Conservation (phyloP, 2,329 filamentous ascomycete genomes). For the Hypoxylon sp. region DNA sequence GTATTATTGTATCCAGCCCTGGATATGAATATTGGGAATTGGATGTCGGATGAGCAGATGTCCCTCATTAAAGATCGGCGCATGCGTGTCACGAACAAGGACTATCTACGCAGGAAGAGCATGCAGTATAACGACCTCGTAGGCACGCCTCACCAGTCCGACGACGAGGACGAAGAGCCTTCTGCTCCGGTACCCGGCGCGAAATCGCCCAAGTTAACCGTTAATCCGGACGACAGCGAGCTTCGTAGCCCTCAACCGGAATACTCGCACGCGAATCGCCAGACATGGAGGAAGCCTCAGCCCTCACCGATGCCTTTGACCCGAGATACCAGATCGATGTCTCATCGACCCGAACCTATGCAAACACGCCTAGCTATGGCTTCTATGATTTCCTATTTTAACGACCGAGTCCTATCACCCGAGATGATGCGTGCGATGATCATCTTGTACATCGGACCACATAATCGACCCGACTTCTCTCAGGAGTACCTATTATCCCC, state of each 20-base stretch:
- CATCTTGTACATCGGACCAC: slow-evolving; percentile 93
- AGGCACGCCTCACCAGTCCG: slow-evolving; percentile 83
- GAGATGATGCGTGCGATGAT: slow-evolving; percentile 99
- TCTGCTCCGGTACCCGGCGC: slow-evolving; percentile 45
- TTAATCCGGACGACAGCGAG: slow-evolving; percentile 33
- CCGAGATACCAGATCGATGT: slow-evolving; percentile 48
- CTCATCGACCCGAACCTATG: slow-evolving; percentile 69
- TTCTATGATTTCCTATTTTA: slow-evolving; percentile 98
- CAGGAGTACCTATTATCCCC: slow-evolving; percentile 93
- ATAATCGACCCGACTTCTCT: slow-evolving; percentile 91
- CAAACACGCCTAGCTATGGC: slow-evolving; percentile 92
- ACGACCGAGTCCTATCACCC: slow-evolving; percentile 91
- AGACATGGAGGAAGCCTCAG: slow-evolving; percentile 50
- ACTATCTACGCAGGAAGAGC: slow-evolving; percentile 84
- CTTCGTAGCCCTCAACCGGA: slow-evolving; percentile 59
- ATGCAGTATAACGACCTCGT: slow-evolving; percentile 89
- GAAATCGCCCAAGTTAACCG: slow-evolving; percentile 38
- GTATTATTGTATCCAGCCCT: slow-evolving; percentile 89
- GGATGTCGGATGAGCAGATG: slow-evolving; percentile 99
- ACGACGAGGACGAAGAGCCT: slow-evolving; percentile 72
- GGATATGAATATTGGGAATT: slow-evolving; percentile 98
- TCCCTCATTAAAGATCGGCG: slow-evolving; percentile 87
- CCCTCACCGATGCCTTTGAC: slow-evolving; percentile 35
- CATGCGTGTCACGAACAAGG: slow-evolving; percentile 80
- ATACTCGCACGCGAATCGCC: slow-evolving; percentile 62